Evolutionary conservation across 2,329 filamentous ascomycete species (phyloP).

Genomic region (Botryotinia globosa): DNA sequence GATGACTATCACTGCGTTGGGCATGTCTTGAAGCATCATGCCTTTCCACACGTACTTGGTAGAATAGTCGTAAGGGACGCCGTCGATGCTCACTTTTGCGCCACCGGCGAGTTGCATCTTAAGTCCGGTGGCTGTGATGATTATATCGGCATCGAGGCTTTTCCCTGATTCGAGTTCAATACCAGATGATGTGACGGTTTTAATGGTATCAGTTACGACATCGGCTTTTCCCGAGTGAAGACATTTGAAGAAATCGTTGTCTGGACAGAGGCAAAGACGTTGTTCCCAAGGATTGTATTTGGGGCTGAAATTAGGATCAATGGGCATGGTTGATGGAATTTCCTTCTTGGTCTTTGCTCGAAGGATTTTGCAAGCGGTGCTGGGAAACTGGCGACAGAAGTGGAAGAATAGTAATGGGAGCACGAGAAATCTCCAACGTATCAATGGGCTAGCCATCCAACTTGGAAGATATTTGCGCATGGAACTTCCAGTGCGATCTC

Average conservation of each 20-base stretch:
- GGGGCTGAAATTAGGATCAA: constrained; percentile 63
- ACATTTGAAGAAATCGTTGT: constrained; percentile 55
- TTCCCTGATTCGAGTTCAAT: constrained; percentile 38
- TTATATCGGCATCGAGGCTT: constrained; percentile 59
- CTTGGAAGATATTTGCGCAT: constrained; percentile 41
- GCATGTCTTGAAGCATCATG: constrained; percentile 63
- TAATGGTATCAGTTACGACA: constrained; percentile 53
- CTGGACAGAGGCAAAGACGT: constrained; percentile 65
- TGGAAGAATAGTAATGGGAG: constrained; percentile 47
- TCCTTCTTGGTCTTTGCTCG: constrained; percentile 44
- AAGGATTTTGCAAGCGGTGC: constrained; percentile 48
- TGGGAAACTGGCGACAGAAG: constrained; percentile 55
- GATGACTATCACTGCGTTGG: constrained; percentile 59
- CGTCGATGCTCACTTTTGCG: constrained; percentile 53
- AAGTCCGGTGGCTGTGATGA: constrained; percentile 67
- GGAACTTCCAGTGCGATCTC: neutral
- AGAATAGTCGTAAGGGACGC: constrained; percentile 46
- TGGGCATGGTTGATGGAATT: constrained; percentile 53
- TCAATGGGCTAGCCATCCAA: constrained; percentile 42
- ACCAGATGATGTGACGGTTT: constrained; percentile 49
- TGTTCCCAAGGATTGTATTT: constrained; percentile 69
- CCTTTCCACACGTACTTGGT: constrained; percentile 61
- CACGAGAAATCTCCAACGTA: constrained; percentile 51
- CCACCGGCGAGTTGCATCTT: constrained; percentile 57
- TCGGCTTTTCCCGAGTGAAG: constrained; percentile 46